Evolutionary conservation across 1,284 basidiomycete genomes (phyloP).

Genomic region (Melampsora larici-populina): DNA sequence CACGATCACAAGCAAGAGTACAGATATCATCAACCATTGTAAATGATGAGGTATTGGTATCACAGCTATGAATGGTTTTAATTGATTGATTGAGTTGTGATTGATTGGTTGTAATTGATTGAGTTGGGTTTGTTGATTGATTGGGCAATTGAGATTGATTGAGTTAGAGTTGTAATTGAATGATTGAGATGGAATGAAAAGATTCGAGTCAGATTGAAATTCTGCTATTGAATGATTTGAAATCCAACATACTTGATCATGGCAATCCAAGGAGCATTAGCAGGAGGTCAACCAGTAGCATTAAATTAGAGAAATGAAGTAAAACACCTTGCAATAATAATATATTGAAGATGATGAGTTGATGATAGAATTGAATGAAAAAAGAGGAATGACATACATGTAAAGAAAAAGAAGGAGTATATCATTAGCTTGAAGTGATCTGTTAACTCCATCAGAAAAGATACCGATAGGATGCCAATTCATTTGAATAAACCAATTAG

Average conservation of each 20-base stretch:
- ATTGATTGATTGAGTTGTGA: no score
- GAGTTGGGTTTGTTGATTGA: no score
- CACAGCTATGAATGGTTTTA: slow-evolving; percentile 14
- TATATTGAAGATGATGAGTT: no score
- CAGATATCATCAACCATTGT: slow-evolving; percentile 63
- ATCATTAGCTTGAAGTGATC: slow-evolving; percentile 20
- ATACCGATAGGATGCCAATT: slow-evolving; percentile 41
- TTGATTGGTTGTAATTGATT: no score
- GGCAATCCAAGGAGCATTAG: slow-evolving; percentile 77
- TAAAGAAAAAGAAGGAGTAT: slow-evolving; percentile 3
- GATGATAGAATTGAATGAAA: background rate
- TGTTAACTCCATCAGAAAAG: slow-evolving; percentile 34
- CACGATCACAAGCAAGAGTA: slow-evolving; percentile 69
- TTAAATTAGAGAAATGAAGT: slow-evolving; percentile 50
- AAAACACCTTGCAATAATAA: slow-evolving; percentile 47
- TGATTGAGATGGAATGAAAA: no score
- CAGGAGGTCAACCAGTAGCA: slow-evolving; percentile 55
- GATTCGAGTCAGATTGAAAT: slow-evolving; percentile 44
- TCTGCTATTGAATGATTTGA: slow-evolving; percentile 60
- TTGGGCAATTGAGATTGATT: no score
- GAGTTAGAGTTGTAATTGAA: no score
- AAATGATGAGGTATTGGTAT: slow-evolving; percentile 33
- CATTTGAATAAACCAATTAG: slow-evolving; percentile 38
- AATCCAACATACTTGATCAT: slow-evolving; percentile 71
- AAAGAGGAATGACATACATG: no score